Evolutionary conservation across 257 asterid genomes (phyloP).

Genomic region (Nicotiana benthamiana): DNA sequence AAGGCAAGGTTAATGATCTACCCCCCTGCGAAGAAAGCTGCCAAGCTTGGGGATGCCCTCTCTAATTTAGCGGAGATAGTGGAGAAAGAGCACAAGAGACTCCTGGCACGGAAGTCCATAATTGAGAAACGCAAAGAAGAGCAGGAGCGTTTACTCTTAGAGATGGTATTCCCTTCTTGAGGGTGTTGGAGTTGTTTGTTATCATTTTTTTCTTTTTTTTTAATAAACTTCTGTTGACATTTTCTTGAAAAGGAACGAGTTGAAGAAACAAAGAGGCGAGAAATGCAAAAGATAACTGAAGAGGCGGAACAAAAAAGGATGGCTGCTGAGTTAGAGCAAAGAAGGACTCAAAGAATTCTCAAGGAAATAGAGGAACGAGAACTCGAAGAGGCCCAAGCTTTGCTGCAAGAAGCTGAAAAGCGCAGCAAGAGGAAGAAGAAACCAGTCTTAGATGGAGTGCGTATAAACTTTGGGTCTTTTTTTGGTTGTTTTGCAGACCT

Average conservation of each 20-base stretch:
- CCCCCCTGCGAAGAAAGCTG: constrained; percentile 38
- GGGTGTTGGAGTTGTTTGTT: background rate
- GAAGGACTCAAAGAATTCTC: constrained; percentile 66
- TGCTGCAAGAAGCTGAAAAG: constrained; percentile 54
- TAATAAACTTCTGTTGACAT: constrained; percentile 4
- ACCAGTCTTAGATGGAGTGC: constrained; percentile 61
- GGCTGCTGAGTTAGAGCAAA: constrained; percentile 63
- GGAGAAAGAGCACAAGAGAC: constrained; percentile 79
- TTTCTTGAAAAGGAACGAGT: constrained; percentile 57
- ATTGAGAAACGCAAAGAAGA: constrained; percentile 94
- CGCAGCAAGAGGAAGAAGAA: constrained; percentile 65
- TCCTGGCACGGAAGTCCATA: constrained; percentile 76
- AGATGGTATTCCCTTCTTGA: constrained; percentile 43
- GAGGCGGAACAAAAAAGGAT: constrained; percentile 69
- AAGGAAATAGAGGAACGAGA: constrained; percentile 87
- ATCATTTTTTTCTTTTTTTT: background rate
- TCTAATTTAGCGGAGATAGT: constrained; percentile 55
- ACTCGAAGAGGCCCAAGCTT: constrained; percentile 59
- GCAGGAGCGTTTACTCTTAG: constrained; percentile 78
- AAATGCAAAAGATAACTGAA: constrained; percentile 57
- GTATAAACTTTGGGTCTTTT: constrained; percentile 10
- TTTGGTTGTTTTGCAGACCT: background rate
- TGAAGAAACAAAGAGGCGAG: constrained; percentile 68
- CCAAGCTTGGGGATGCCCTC: constrained; percentile 42
- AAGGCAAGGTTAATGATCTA: constrained; percentile 48